Evolutionary conservation across 2,329 filamentous ascomycete species (phyloP).

Genomic region (Ophiostoma sp.): DNA sequence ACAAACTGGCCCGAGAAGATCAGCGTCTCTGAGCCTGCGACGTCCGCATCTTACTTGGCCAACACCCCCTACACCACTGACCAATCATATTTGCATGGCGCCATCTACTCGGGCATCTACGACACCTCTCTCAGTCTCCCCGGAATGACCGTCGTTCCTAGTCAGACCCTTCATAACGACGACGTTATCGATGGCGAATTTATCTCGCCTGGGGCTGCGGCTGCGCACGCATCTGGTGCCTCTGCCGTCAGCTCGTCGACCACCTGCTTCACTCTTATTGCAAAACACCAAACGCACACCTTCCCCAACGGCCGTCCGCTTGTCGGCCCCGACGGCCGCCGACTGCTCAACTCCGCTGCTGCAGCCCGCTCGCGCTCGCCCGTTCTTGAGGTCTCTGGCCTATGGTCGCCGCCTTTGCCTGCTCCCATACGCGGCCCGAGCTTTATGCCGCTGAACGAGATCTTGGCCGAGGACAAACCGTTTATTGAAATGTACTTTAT

Average conservation of each 20-base stretch:
- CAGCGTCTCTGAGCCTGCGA: no score
- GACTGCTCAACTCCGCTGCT: slow-evolving; percentile 13
- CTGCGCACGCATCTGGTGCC: not conserved
- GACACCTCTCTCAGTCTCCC: slow-evolving; percentile 2
- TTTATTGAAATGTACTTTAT: slow-evolving; percentile 26
- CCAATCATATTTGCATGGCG: not conserved
- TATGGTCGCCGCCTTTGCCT: slow-evolving; percentile 17
- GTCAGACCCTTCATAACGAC: not conserved
- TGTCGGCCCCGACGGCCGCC: slow-evolving; percentile 15
- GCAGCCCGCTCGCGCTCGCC: slow-evolving; percentile 14
- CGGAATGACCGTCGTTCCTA: not conserved
- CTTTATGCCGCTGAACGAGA: slow-evolving; percentile 22
- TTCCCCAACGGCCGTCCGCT: slow-evolving; percentile 15
- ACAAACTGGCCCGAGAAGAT: not conserved
- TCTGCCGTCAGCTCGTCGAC: not conserved
- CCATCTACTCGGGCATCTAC: slow-evolving; percentile 1
- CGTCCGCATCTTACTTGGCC: no score
- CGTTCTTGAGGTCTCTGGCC: slow-evolving; percentile 18
- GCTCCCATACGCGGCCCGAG: slow-evolving; percentile 21
- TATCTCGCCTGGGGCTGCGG: not conserved
- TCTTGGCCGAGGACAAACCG: slow-evolving; percentile 21
- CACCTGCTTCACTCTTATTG: not conserved
- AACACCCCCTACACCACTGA: not conserved
- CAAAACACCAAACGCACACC: not conserved
- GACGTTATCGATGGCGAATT: slow-evolving; percentile 14